Conservation (phyloP, 176 grass and related monocot genomes). For the Lolium perenne region DNA sequence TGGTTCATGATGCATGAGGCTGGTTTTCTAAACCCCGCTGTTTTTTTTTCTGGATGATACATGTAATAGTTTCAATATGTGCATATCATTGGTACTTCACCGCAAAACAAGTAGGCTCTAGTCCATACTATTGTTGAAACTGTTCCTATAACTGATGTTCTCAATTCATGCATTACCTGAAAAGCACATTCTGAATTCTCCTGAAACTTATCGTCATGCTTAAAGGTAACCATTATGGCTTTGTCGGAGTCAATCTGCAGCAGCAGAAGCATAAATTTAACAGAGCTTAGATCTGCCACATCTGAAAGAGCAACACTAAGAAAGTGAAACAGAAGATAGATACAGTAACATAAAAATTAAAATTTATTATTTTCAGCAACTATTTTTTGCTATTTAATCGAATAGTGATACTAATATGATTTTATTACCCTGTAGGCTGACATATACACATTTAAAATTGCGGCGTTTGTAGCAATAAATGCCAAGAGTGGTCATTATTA, state of each 20-base stretch:
- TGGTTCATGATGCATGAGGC: not conserved
- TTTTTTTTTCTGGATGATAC: slow-evolving; percentile 22
- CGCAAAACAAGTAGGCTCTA: slow-evolving; percentile 8
- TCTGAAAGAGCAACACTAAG: slow-evolving; percentile 2
- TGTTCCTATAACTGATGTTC: not conserved
- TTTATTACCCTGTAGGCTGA: not conserved
- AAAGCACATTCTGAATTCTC: slow-evolving; percentile 84
- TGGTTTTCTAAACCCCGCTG: not conserved
- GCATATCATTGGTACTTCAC: not conserved
- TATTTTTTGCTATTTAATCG: not conserved
- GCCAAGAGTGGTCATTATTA: slow-evolving; percentile 5
- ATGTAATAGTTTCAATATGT: not conserved
- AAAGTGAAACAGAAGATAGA: not conserved
- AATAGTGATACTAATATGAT: not conserved
- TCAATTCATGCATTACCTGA: slow-evolving; percentile 14
- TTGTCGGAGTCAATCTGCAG: slow-evolving; percentile 75
- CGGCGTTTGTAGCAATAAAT: not conserved
- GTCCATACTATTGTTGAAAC: not conserved
- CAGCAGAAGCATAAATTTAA: slow-evolving; percentile 5
- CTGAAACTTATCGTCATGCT: slow-evolving; percentile 91
- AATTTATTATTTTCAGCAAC: not conserved
- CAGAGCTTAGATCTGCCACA: slow-evolving; percentile 10
- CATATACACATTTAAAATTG: not conserved
- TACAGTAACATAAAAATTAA: not conserved
- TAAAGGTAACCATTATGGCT: slow-evolving; percentile 91